phyloP scores from a whole-genome alignment of 2,329 filamentous ascomycete species.

The Coniochaeta ligniaria region DNA sequence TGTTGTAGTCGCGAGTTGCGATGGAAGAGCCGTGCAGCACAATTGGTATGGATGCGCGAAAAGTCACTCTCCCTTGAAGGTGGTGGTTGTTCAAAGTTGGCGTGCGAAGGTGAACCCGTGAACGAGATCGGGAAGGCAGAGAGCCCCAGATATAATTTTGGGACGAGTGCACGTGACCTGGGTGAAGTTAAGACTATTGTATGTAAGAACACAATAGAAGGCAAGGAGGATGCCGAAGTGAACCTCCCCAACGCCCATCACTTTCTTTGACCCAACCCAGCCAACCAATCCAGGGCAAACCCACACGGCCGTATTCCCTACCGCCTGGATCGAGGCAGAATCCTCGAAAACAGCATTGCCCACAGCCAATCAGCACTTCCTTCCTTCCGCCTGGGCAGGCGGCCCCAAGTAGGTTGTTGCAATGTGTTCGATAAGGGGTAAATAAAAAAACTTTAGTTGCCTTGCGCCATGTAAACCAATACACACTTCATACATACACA shows the following conservation, averaged over 20 bases:
- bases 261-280: neutral
- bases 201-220: neutral
- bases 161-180: neutral
- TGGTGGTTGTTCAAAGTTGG: neutral
- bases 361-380: neutral
- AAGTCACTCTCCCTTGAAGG: neutral
- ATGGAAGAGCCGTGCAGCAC: constrained; percentile 2
- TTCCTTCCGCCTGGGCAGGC: neutral
- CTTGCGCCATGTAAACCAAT: neutral
- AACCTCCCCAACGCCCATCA: neutral
- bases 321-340: neutral
- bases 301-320: neutral
- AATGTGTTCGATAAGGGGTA: neutral
- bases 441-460: constrained; percentile 3
- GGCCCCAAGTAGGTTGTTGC: neutral
- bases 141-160: neutral
- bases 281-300: neutral
- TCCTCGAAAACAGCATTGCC: neutral
- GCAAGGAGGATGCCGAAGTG: neutral
- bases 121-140: neutral
- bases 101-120: neutral
- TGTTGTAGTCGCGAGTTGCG: neutral
- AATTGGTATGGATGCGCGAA: constrained; percentile 1
- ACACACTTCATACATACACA: neutral
- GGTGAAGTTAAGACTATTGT: neutral